Evolutionary conservation across 2,329 filamentous ascomycete genomes (phyloP).

Genomic region (Gnomoniopsis sp.): DNA sequence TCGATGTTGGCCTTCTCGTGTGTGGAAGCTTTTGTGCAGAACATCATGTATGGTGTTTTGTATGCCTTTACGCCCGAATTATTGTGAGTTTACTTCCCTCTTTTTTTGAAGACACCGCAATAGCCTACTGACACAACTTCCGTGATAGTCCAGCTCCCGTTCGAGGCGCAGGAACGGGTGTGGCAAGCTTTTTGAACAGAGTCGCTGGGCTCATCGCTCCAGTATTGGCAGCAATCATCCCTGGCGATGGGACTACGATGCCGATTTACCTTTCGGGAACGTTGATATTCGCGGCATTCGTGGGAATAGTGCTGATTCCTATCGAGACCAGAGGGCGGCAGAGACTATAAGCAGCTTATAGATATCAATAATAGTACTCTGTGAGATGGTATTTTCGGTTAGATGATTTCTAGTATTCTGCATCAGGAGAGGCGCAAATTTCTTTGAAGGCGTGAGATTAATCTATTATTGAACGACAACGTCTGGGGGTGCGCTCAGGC

Average conservation of each 20-base stretch:
- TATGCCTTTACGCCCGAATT: conserved; percentile 77
- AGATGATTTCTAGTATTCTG: not conserved
- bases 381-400: not conserved
- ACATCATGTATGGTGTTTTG: conserved; percentile 74
- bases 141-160: conserved; percentile 55
- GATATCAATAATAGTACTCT: not conserved
- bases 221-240: conserved; percentile 60
- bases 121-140: conserved; percentile 3
- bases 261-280: conserved; percentile 56
- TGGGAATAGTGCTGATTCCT: conserved; percentile 57
- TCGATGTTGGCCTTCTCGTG: conserved; percentile 65
- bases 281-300: conserved; percentile 56
- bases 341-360: conserved; percentile 39
- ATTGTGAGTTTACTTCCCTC: conserved; percentile 37
- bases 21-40: conserved; percentile 68
- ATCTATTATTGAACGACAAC: not conserved
- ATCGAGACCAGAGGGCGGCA: conserved; percentile 62
- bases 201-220: conserved; percentile 66
- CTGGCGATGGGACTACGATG: conserved; percentile 53
- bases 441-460: not conserved
- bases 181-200: conserved; percentile 69
- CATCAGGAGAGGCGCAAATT: not conserved
- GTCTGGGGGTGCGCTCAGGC: not conserved
- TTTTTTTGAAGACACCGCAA: not conserved
- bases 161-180: conserved; percentile 68